phyloP scores from a whole-genome alignment of 441 rosid genomes.

The Populus hybrid region DNA sequence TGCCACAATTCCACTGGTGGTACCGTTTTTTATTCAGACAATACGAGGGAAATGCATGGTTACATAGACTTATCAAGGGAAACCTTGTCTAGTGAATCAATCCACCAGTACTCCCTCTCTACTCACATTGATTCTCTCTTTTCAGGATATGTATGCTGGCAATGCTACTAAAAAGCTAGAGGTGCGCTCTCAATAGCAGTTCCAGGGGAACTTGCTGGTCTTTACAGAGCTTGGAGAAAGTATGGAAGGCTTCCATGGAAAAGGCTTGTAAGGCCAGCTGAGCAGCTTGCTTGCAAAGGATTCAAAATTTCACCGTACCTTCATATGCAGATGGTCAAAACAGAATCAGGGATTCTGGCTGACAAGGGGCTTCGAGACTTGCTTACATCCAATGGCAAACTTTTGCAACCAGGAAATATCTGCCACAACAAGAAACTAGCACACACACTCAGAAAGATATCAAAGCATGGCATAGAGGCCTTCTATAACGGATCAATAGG shows the following conservation, averaged over 20 bases:
- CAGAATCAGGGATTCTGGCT: constrained; percentile 33
- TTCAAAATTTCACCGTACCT: constrained; percentile 53
- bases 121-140: neutral
- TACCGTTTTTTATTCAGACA: too few species aligned
- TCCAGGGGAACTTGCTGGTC: constrained; percentile 58
- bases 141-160: constrained; percentile 51
- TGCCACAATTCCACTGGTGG: too few species aligned
- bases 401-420: constrained; percentile 36
- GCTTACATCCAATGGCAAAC: constrained; percentile 38
- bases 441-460: constrained; percentile 32
- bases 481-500: constrained; percentile 58
- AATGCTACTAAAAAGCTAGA: constrained; percentile 29
- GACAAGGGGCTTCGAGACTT: constrained; percentile 47
- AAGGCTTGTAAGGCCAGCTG: constrained; percentile 41
- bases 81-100: too few species aligned
- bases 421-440: constrained; percentile 42
- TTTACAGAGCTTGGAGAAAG: constrained; percentile 48
- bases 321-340: constrained; percentile 37
- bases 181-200: constrained; percentile 52
- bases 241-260: constrained; percentile 53
- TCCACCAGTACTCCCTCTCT: too few species aligned
- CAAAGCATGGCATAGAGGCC: constrained; percentile 29
- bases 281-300: constrained; percentile 42
- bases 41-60: too few species aligned
- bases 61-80: too few species aligned